Evolutionary conservation across 306 rosid species (phyloP).

Genomic region (Leucaena leucocephala): DNA sequence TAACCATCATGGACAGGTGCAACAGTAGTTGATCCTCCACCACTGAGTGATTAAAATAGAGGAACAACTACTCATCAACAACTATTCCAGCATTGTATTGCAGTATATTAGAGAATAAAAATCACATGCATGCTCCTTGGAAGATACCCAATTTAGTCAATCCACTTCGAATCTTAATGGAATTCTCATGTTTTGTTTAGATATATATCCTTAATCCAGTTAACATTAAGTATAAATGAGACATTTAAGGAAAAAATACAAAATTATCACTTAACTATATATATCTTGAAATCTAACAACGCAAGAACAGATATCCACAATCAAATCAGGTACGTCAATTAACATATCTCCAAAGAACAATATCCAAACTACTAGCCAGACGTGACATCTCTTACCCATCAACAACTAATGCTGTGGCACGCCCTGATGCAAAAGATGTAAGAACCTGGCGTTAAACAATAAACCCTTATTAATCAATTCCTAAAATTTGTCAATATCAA

Average conservation of each 20-base stretch:
- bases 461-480: conserved; percentile 20
- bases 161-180: conserved; percentile 16
- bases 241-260: conserved; percentile 12
- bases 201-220: conserved; percentile 11
- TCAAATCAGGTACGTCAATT: neutral
- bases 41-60: conserved; percentile 53
- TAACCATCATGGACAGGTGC: conserved; percentile 99
- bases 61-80: conserved; percentile 39
- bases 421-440: conserved; percentile 98
- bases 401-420: conserved; percentile 96
- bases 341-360: conserved; percentile 7
- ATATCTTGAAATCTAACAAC: neutral
- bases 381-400: conserved; percentile 66
- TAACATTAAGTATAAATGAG: conserved; percentile 1
- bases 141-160: neutral
- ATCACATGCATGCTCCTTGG: neutral
- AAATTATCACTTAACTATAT: neutral
- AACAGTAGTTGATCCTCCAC: conserved; percentile 97
- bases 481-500: neutral
- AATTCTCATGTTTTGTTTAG: conserved; percentile 12
- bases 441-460: conserved; percentile 64
- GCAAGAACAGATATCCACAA: neutral
- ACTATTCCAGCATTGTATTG: conserved; percentile 16
- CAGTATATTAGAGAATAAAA: conserved; percentile 14
- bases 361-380: conserved; percentile 21